A percentile compares a stretch with the other conserved stretches of the same genome.
Conservation (phyloP, 1,284 basidiomycete genomes). For the Vanrija pseudolonga region DNA sequence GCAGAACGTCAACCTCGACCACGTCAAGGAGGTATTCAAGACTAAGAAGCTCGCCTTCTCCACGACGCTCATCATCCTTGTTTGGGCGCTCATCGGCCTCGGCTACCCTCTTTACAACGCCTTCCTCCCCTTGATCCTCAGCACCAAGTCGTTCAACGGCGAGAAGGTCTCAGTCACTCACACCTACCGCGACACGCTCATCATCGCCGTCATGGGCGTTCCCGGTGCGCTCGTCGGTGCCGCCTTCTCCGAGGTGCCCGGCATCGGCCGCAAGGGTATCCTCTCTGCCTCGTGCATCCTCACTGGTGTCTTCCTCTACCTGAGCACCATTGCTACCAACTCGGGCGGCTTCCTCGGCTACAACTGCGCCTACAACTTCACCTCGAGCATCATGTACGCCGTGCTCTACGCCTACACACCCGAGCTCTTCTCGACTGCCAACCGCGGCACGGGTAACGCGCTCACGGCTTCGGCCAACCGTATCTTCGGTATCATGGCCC, state of each 20-base stretch:
- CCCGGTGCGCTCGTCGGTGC: slow-evolving; percentile 61
- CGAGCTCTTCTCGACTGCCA: slow-evolving; percentile 63
- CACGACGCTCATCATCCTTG: slow-evolving; percentile 55
- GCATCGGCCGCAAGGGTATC: slow-evolving; percentile 56
- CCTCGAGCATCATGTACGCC: slow-evolving; percentile 43
- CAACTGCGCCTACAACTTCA: slow-evolving; percentile 58
- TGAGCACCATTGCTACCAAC: slow-evolving; percentile 59
- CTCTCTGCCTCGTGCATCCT: slow-evolving; percentile 55
- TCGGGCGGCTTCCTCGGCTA: slow-evolving; percentile 55
- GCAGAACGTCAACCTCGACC: slow-evolving; percentile 51
- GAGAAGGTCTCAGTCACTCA: slow-evolving; percentile 26
- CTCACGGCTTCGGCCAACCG: slow-evolving; percentile 58
- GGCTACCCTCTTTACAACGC: slow-evolving; percentile 57
- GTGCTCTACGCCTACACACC: slow-evolving; percentile 55
- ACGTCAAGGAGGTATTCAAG: slow-evolving; percentile 57
- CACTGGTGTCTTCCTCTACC: slow-evolving; percentile 60
- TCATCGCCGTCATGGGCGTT: slow-evolving; percentile 53
- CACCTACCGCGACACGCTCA: slow-evolving; percentile 57
- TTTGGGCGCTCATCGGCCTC: slow-evolving; percentile 62
- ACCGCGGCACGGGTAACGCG: slow-evolving; percentile 64
- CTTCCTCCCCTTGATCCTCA: slow-evolving; percentile 58
- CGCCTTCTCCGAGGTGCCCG: slow-evolving; percentile 55
- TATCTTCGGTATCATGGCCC: slow-evolving; percentile 53
- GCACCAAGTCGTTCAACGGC: slow-evolving; percentile 32
- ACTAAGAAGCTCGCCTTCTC: slow-evolving; percentile 55